Conservation (phyloP, 495 filamentous ascomycete genomes). For the Patellaria atrata region DNA sequence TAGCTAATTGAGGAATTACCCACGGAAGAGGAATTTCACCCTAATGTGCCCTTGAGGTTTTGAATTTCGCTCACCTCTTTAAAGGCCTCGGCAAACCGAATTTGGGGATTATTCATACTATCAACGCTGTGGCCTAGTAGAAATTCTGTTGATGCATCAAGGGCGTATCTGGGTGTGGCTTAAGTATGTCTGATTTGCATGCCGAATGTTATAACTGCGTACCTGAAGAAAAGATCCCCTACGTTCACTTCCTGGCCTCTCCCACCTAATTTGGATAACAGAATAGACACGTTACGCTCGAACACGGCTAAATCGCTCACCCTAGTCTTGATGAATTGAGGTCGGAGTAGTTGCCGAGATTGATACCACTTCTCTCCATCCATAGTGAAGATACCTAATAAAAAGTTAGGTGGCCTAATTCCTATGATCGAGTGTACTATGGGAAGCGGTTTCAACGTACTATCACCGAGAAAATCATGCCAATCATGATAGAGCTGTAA, state of each 20-base stretch:
- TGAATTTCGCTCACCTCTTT: too few relatives aligned
- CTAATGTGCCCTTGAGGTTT: too few relatives aligned
- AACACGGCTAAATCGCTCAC: slow-evolving; percentile 37
- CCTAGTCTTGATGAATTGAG: slow-evolving; percentile 43
- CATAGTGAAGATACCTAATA: slow-evolving; percentile 37
- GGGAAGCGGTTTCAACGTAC: too few relatives aligned
- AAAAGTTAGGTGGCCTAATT: too few relatives aligned
- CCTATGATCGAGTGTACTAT: too few relatives aligned
- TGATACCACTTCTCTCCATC: slow-evolving; percentile 42
- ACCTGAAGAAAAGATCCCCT: slow-evolving; percentile 37
- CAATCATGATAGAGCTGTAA: slow-evolving; percentile 35
- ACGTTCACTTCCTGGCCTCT: slow-evolving; percentile 34
- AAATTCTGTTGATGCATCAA: slow-evolving; percentile 47
- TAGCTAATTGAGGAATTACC: too few relatives aligned
- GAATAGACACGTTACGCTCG: slow-evolving; percentile 32
- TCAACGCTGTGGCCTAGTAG: slow-evolving; percentile 39
- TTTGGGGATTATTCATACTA: slow-evolving; percentile 36
- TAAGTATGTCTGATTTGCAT: not conserved
- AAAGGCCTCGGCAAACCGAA: slow-evolving; percentile 39
- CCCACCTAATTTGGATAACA: slow-evolving; percentile 30
- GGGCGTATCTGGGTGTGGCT: slow-evolving; percentile 29
- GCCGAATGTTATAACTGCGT: not conserved
- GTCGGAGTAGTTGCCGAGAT: slow-evolving; percentile 38
- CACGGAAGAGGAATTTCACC: too few relatives aligned
- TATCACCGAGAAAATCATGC: slow-evolving; percentile 41